Evolutionary conservation across 1,284 basidiomycete genomes (phyloP).

Genomic region (Pascua sp.): DNA sequence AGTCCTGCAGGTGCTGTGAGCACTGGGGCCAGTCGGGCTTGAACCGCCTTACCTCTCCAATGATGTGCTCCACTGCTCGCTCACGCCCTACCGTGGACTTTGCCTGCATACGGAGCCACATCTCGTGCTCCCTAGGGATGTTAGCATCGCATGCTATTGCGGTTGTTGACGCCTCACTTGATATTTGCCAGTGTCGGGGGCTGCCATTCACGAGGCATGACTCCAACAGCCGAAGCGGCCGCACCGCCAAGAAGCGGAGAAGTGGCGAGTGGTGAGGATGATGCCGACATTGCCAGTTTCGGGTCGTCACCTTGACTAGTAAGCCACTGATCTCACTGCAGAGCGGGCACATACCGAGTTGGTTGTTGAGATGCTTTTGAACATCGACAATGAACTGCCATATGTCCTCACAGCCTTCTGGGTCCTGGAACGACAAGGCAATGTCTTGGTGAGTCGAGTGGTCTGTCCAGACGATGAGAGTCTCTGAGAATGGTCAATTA

Average conservation of each 20-base stretch:
- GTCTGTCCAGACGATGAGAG: constrained; percentile 98
- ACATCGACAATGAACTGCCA: constrained; percentile 97
- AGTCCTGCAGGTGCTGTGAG: constrained; percentile 58
- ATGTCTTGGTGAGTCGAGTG: constrained; percentile 83
- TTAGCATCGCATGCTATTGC: constrained; percentile 3
- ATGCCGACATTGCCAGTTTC: constrained; percentile 29
- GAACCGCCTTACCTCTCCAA: constrained; percentile 33
- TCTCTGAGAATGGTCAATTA: constrained; percentile 59
- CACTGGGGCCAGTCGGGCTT: background rate
- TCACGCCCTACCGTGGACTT: constrained; percentile 52
- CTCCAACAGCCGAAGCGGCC: constrained; percentile 10
- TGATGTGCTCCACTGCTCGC: constrained; percentile 75
- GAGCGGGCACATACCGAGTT: constrained; percentile 26
- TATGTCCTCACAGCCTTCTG: constrained; percentile 91
- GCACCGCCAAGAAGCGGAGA: constrained; percentile 32
- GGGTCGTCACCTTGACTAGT: constrained; percentile 27
- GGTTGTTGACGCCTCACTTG: constrained; percentile 18
- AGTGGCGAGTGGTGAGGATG: constrained; percentile 37
- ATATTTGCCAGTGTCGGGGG: constrained; percentile 40
- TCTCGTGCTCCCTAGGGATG: constrained; percentile 36
- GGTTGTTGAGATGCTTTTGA: constrained; percentile 56
- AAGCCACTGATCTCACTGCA: background rate
- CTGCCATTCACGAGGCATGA: constrained; percentile 27
- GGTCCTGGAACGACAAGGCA: constrained; percentile 94
- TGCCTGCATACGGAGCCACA: constrained; percentile 40